Evolutionary conservation across 78 protist genomes (phyloP), one percentile per base, ranked within the genome.

Genomic region (Dictyostelium purpureum): DNA sequence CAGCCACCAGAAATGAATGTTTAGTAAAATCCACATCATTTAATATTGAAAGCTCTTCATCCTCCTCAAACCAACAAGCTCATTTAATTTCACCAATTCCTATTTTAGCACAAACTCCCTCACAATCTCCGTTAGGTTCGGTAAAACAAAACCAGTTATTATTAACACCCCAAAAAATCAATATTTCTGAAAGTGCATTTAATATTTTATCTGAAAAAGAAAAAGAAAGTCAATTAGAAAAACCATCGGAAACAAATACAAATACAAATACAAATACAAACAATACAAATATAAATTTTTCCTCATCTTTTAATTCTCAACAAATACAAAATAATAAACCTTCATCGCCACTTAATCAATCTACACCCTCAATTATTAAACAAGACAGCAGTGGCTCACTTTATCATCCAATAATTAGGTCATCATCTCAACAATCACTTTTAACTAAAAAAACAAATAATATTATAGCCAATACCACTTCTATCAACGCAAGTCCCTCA

Each of bases 101-200:
- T 33, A 43, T 73, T 26, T 52, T 85, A 10, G 80, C 78, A 4
- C 92, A 59, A 85, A 66, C 92, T 10, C 92, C 92, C 10, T 71
- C 77, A 16, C 77, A 85, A 24, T 82, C 90, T 10, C 80, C 90
- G 54, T 26, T 70, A 5, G 90, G 67, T 24, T 11, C 10, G 5
- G 19, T 21, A 12, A 18, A 33, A 33, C 28, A 63, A 63, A 12
- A 33, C 1, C 16, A 4, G 16, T 16, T 33, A 28, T 35, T 63
- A 12, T 6, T 4, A 18, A 6, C 70, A 12, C 35, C 38, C 33
- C 28, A 63, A 63, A 63, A 63, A 19, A 12, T 63, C 16, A 31
- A 37, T 3, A 28, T 63, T 63, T 63, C 71, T 14, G 71, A 63
- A 12, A 37, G 35, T 9, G 31, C 90, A 40, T n/a, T 83, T 73